Conservation (phyloP, 129 eudicot species). For the Solidago caesia region DNA sequence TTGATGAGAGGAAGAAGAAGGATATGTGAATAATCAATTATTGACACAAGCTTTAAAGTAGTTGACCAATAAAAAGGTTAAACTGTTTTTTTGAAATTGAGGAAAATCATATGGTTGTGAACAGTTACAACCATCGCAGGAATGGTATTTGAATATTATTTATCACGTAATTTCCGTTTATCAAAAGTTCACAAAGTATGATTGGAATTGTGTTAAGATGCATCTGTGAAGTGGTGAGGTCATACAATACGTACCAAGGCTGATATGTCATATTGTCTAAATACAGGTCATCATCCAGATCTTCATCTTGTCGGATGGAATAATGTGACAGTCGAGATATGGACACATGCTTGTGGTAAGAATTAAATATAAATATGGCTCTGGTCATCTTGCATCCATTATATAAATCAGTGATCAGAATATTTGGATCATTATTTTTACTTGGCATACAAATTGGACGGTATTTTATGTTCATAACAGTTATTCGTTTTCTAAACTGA, state of each 20-base stretch:
- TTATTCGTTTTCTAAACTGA: not conserved
- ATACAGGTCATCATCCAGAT: constrained; percentile 95
- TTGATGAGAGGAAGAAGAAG: no score
- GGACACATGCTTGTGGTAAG: constrained; percentile 96
- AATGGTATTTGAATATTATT: constrained; percentile 1
- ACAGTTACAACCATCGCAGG: not conserved
- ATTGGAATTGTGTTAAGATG: not conserved
- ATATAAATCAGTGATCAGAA: not conserved
- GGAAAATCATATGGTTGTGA: not conserved
- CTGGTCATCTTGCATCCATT: not conserved
- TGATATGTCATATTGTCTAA: constrained; percentile 6
- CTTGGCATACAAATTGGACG: not conserved
- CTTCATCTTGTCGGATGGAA: constrained; percentile 98
- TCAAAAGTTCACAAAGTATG: not conserved
- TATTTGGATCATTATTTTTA: not conserved
- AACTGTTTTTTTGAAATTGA: not conserved
- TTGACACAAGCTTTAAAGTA: not conserved
- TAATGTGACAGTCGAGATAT: constrained; percentile 77
- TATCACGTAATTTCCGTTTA: not conserved
- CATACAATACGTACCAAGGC: no score
- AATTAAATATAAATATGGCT: constrained; percentile 2
- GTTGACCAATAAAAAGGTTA: constrained; percentile 4
- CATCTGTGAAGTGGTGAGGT: not conserved
- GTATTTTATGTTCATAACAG: not conserved
- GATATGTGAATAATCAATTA: no score